Percentiles rank a stretch among this genome's conserved stretches.
These are phyloP conservation scores for Mortierella sp. DNA, from an alignment of 371 early-diverging fungal genomes.

Conservation along the genomic window DNA sequence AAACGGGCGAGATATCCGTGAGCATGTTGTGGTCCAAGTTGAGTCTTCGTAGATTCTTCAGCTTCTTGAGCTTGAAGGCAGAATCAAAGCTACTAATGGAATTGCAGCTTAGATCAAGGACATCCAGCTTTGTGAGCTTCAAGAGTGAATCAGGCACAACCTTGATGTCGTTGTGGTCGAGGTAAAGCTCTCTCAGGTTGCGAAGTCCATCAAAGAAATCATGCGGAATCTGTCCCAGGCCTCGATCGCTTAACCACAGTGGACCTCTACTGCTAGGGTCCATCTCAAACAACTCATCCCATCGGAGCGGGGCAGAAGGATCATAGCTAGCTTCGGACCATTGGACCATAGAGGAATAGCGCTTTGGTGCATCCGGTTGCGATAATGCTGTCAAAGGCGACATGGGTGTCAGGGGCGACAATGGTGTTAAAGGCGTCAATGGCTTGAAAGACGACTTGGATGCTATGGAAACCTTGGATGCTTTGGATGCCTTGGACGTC, in stretches of 20 bases:
- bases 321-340: conserved; percentile 54
- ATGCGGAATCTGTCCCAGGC: conserved; percentile 52
- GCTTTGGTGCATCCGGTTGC: too few species aligned
- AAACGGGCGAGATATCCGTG: conserved; percentile 54
- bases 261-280: conserved; percentile 53
- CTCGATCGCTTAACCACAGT: conserved; percentile 41
- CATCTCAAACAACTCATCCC: conserved; percentile 54
- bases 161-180: conserved; percentile 55
- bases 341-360: conserved; percentile 23
- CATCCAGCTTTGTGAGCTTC: conserved; percentile 59
- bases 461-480: not conserved
- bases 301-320: conserved; percentile 46
- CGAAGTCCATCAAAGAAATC: conserved; percentile 56
- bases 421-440: too few species aligned
- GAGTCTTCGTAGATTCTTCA: conserved; percentile 52
- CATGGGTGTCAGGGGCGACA: too few species aligned
- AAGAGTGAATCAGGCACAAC: conserved; percentile 55
- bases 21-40: conserved; percentile 57
- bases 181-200: conserved; percentile 51
- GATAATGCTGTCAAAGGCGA: too few species aligned
- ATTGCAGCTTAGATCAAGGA: conserved; percentile 61
- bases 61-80: conserved; percentile 54
- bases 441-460: too few species aligned
- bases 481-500: conserved; percentile 18
- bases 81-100: conserved; percentile 56